phyloP scores from a whole-genome alignment of 2,329 filamentous ascomycete species.

The Diplodia intermedia region DNA sequence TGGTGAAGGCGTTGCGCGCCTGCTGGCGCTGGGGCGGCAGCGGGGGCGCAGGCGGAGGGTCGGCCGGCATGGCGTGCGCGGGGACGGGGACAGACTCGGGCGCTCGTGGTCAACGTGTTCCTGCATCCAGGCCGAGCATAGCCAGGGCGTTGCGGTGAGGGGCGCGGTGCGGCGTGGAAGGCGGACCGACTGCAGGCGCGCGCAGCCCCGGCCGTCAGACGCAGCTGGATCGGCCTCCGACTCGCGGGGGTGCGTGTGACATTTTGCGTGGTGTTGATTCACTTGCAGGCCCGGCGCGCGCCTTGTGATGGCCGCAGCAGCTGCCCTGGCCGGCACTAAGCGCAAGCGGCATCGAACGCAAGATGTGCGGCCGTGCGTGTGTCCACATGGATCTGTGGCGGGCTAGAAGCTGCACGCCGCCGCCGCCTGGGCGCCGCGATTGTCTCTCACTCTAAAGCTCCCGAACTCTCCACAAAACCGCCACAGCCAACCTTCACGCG shows the following conservation, averaged over 20 bases:
- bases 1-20: slow-evolving; percentile 51
- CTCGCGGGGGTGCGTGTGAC: slow-evolving; percentile 25
- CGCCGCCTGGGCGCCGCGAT: slow-evolving; percentile 23
- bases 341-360: slow-evolving; percentile 9
- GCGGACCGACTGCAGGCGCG: slow-evolving; percentile 28
- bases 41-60: slow-evolving; percentile 44
- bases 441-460: slow-evolving; percentile 31
- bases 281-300: slow-evolving; percentile 15
- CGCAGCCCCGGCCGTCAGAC: slow-evolving; percentile 24
- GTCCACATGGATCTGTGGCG: slow-evolving; percentile 24
- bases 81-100: not conserved
- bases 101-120: slow-evolving; percentile 23
- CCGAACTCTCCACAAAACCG: slow-evolving; percentile 29
- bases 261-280: slow-evolving; percentile 31
- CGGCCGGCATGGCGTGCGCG: slow-evolving; percentile 37
- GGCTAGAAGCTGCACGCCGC: slow-evolving; percentile 24
- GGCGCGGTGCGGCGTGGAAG: slow-evolving; percentile 23
- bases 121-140: slow-evolving; percentile 23
- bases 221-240: slow-evolving; percentile 17
- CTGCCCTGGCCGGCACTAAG: slow-evolving; percentile 17
- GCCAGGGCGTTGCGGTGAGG: slow-evolving; percentile 17
- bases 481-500: slow-evolving; percentile 26
- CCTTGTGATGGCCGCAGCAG: slow-evolving; percentile 21
- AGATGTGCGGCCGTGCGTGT: slow-evolving; percentile 18
- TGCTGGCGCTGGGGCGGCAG: slow-evolving; percentile 42